These are phyloP conservation scores for Leptographium wingfieldii DNA, from an alignment of 2,329 filamentous ascomycete species.

Conservation along the genomic window DNA sequence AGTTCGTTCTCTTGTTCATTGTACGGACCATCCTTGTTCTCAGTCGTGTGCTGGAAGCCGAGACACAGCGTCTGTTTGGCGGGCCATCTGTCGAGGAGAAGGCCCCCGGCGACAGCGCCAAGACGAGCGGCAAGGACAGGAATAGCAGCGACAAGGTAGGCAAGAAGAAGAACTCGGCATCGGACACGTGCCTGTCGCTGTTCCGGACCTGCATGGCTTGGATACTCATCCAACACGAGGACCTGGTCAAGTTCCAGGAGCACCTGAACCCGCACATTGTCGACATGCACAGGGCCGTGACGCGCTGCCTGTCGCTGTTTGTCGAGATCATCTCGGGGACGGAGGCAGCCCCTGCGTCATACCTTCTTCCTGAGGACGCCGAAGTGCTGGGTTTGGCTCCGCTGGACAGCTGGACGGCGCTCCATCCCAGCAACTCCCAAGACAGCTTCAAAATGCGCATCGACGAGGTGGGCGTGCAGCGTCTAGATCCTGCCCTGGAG, in stretches of 20 bases:
- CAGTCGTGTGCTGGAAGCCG: conserved; percentile 45
- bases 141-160: conserved; percentile 15
- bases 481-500: conserved; percentile 6
- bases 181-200: conserved; percentile 35
- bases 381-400: conserved; percentile 31
- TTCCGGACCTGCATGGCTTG: conserved; percentile 42
- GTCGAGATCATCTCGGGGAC: conserved; percentile 29
- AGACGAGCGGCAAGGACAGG: conserved; percentile 8
- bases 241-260: conserved; percentile 32
- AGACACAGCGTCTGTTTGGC: conserved; percentile 7
- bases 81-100: neutral
- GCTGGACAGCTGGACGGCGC: conserved; percentile 17
- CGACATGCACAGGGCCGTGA: conserved; percentile 33
- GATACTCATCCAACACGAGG: conserved; percentile 33
- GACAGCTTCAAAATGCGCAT: conserved; percentile 8
- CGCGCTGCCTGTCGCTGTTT: conserved; percentile 35
- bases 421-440: neutral
- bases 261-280: conserved; percentile 32
- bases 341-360: conserved; percentile 27
- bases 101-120: neutral
- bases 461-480: conserved; percentile 9
- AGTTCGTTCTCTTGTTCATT: conserved; percentile 66
- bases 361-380: conserved; percentile 39
- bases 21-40: conserved; percentile 63
- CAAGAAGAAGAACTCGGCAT: conserved; percentile 12